Percentiles rank a stretch among this genome's conserved stretches.
Evolutionary conservation across 2,329 filamentous ascomycete genomes (phyloP).

Genomic region (Cryphonectria radicalis): DNA sequence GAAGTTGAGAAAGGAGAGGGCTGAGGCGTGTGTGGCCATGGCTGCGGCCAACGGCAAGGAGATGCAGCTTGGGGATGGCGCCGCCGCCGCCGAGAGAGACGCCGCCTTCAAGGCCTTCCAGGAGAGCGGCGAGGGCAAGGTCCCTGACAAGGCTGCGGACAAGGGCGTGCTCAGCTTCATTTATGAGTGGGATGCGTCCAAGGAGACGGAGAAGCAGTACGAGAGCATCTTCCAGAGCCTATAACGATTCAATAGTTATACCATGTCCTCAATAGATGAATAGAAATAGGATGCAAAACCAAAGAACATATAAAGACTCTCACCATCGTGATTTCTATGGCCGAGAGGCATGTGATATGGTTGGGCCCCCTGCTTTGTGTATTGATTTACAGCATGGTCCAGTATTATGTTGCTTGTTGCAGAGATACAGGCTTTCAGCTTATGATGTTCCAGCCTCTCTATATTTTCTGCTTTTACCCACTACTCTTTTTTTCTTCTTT

Average conservation of each 20-base stretch:
- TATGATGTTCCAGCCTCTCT: not conserved
- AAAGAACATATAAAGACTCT: not conserved
- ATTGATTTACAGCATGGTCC: not conserved
- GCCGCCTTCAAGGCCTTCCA: conserved; percentile 47
- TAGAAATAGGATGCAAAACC: not conserved
- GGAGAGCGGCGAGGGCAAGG: conserved; percentile 46
- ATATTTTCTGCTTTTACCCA: too few relatives aligned
- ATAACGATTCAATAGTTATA: not conserved
- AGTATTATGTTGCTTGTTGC: not conserved
- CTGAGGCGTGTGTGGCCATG: conserved; percentile 52
- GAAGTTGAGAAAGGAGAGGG: conserved; percentile 54
- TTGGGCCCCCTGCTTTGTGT: too few relatives aligned
- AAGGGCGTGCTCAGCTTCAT: conserved; percentile 28
- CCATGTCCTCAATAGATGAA: not conserved
- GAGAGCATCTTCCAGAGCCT: conserved; percentile 23
- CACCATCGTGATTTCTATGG: not conserved
- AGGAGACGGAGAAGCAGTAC: conserved; percentile 25
- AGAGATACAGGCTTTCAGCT: not conserved
- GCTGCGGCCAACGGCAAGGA: conserved; percentile 50
- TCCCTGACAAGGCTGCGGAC: conserved; percentile 59
- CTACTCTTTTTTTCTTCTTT: not conserved
- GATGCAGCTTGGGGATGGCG: conserved; percentile 50
- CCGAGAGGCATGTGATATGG: too few relatives aligned
- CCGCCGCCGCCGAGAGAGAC: conserved; percentile 51
- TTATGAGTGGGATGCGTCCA: conserved; percentile 27